These are phyloP conservation scores for Chalciporus chontae DNA, from an alignment of 768 basidiomycete genomes.

Conservation along the genomic window DNA sequence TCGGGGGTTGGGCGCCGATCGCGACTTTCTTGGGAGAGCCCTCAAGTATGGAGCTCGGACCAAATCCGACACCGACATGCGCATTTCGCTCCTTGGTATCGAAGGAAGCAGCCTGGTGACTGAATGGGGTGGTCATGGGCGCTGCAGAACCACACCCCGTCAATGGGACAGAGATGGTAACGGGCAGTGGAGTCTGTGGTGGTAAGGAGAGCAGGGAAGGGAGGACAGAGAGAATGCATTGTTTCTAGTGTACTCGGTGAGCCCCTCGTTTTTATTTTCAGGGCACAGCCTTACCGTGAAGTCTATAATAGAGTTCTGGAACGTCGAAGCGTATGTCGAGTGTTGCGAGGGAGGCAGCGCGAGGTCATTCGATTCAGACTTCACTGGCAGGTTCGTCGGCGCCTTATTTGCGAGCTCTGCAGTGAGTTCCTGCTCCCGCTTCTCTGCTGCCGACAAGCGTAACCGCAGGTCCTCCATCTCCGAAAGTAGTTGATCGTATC, in stretches of 20 bases:
- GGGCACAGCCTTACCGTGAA: conserved; percentile 53
- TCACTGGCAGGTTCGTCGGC: conserved; percentile 39
- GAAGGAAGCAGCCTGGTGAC: conserved; percentile 39
- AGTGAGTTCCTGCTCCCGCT: conserved; percentile 65
- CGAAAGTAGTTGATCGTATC: conserved; percentile 42
- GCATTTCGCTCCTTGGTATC: conserved; percentile 44
- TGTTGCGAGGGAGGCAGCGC: conserved; percentile 44
- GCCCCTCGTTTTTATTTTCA: neutral
- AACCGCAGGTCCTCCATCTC: conserved; percentile 66
- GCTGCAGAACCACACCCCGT: conserved; percentile 35
- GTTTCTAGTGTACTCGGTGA: conserved; percentile 30
- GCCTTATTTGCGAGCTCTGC: conserved; percentile 51
- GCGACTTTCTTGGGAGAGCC: conserved; percentile 27
- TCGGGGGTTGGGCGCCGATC: conserved; percentile 32
- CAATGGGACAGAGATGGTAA: conserved; percentile 53
- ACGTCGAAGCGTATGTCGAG: conserved; percentile 28
- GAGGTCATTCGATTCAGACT: conserved; percentile 58
- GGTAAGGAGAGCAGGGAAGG: conserved; percentile 71
- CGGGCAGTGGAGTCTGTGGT: conserved; percentile 50
- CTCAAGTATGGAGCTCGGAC: conserved; percentile 43
- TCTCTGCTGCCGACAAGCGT: conserved; percentile 59
- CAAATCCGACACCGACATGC: conserved; percentile 39
- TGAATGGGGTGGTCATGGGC: conserved; percentile 41
- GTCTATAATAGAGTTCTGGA: conserved; percentile 60
- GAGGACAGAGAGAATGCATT: conserved; percentile 76